Conservation (phyloP, 2,329 filamentous ascomycete genomes). For the Pestalotiopsis sp. region DNA sequence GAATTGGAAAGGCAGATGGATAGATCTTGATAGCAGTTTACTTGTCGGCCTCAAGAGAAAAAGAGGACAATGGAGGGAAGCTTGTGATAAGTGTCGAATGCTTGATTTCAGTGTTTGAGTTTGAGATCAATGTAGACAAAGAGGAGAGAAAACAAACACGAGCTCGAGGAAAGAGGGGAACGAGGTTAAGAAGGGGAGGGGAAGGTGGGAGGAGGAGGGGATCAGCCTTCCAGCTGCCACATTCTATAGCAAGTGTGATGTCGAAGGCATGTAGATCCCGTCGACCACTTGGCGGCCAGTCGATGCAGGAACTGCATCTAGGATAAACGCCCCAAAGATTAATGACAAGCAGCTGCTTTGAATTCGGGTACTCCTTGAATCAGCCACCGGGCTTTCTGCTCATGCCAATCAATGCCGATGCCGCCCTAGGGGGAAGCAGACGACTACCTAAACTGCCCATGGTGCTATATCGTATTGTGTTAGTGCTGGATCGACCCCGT, state of each 20-base stretch:
- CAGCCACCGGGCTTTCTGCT: background rate
- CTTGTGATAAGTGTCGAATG: slow-evolving; percentile 14
- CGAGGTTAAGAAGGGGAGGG: slow-evolving; percentile 18
- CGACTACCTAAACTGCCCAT: background rate
- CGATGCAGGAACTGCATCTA: background rate
- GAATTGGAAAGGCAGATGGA: background rate
- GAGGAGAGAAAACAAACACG: slow-evolving; percentile 14
- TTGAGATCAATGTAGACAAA: slow-evolving; percentile 15
- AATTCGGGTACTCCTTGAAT: background rate
- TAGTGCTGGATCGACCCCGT: background rate
- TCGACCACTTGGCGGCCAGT: background rate
- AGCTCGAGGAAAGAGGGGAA: slow-evolving; percentile 23
- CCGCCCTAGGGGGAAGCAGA: too few relatives aligned
- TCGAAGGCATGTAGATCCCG: background rate
- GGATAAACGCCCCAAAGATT: background rate
- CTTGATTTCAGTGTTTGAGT: slow-evolving; percentile 17
- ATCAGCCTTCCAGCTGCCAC: background rate
- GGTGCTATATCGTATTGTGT: background rate
- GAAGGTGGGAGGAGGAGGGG: slow-evolving; percentile 12
- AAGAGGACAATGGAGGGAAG: slow-evolving; percentile 18
- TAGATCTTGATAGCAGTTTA: slow-evolving; percentile 15
- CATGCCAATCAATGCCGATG: background rate
- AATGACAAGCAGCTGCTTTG: background rate
- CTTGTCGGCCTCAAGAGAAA: slow-evolving; percentile 10
- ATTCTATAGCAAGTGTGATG: background rate